Percentiles rank a stretch among this genome's conserved stretches.
Conservation (phyloP, 1,284 basidiomycete genomes). For the Boletus mariae region DNA sequence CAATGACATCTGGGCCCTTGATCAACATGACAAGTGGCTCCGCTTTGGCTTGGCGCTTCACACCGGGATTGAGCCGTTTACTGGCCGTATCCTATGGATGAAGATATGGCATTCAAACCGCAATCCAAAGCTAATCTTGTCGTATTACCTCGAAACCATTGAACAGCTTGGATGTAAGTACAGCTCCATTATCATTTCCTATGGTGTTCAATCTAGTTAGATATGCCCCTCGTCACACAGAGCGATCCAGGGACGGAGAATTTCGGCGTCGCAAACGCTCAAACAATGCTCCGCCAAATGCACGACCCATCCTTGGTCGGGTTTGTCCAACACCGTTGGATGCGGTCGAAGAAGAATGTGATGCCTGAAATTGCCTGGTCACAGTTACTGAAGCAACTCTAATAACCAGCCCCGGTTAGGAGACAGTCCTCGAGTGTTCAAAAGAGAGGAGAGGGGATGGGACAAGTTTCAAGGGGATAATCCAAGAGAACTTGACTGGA, state of each 20-base stretch:
- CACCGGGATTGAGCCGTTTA: too few relatives aligned
- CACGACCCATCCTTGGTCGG: background rate
- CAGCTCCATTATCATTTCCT: too few relatives aligned
- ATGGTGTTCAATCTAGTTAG: too few relatives aligned
- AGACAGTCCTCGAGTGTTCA: too few relatives aligned
- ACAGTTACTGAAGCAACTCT: background rate
- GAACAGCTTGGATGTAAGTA: background rate
- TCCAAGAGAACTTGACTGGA: too few relatives aligned
- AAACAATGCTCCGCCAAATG: background rate
- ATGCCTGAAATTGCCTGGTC: background rate
- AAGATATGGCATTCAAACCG: background rate
- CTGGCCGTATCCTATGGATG: background rate
- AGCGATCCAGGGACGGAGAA: too few relatives aligned
- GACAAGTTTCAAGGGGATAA: too few relatives aligned
- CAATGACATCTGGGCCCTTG: background rate
- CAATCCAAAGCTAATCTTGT: background rate
- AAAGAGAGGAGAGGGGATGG: too few relatives aligned
- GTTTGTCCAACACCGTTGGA: background rate
- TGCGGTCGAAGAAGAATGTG: background rate
- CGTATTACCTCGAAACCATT: background rate
- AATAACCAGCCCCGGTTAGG: too few relatives aligned
- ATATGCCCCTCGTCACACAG: background rate
- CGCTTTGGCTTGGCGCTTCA: too few relatives aligned
- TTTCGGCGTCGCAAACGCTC: background rate
- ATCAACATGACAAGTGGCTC: too few relatives aligned